phyloP scores from a whole-genome alignment of 495 filamentous ascomycete species.

The Mycothermus thermophilus region DNA sequence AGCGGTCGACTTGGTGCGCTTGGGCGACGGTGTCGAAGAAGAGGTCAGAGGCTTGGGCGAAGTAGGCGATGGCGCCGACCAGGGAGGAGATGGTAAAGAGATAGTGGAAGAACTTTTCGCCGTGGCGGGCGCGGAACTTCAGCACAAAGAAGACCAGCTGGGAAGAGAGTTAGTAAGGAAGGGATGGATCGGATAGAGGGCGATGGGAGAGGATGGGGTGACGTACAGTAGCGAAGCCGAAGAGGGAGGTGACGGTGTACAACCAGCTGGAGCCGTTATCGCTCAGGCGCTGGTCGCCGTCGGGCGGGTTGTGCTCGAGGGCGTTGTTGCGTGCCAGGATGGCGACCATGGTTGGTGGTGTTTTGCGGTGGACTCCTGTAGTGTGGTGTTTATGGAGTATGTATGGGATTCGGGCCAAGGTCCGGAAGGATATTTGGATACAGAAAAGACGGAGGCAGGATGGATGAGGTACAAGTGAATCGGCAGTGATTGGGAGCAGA shows the following conservation, averaged over 20 bases:
- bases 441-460: too few relatives aligned
- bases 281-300: constrained; percentile 23
- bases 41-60: constrained; percentile 31
- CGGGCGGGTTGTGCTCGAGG: constrained; percentile 30
- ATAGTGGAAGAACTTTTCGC: constrained; percentile 42
- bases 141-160: constrained; percentile 23
- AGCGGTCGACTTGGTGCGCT: constrained; percentile 17
- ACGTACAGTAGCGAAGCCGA: constrained; percentile 24
- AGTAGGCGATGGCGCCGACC: constrained; percentile 33
- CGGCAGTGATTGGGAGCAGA: too few relatives aligned
- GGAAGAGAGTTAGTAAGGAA: neutral
- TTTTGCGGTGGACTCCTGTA: too few relatives aligned
- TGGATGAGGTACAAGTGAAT: too few relatives aligned
- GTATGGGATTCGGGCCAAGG: too few relatives aligned
- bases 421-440: too few relatives aligned
- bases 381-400: too few relatives aligned
- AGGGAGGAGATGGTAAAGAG: constrained; percentile 36
- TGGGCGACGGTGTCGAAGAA: constrained; percentile 21
- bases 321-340: constrained; percentile 26
- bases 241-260: constrained; percentile 32
- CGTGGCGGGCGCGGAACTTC: constrained; percentile 25
- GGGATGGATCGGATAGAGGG: neutral
- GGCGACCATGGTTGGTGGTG: constrained; percentile 10
- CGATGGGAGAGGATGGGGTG: constrained; percentile 1
- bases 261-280: constrained; percentile 36